A percentile compares a stretch with the other conserved stretches of the same genome.
These are phyloP conservation scores for Globisporangium uncinulatum DNA, from an alignment of 352 stramenopile species.

Conservation along the genomic window DNA sequence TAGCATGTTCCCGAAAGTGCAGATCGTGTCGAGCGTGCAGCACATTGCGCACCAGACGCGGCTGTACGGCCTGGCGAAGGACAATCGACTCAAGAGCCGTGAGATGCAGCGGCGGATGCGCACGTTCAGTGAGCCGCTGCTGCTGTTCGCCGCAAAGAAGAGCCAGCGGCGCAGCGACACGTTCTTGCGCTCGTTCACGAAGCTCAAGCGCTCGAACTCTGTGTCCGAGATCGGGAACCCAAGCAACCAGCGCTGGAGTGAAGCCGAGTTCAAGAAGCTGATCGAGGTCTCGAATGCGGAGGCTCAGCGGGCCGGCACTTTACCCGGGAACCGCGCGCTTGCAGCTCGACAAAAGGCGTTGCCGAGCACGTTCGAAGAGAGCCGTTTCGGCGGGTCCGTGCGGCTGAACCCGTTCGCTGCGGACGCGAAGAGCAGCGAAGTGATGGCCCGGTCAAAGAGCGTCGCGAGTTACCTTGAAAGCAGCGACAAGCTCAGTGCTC, in stretches of 20 bases:
- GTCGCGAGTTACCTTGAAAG: slow-evolving; percentile 18
- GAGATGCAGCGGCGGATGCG: slow-evolving; percentile 27
- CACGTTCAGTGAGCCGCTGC: slow-evolving; percentile 56
- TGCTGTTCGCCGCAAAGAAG: slow-evolving; percentile 29
- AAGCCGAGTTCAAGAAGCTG: slow-evolving; percentile 66
- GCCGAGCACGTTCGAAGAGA: slow-evolving; percentile 56
- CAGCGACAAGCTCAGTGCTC: slow-evolving; percentile 23
- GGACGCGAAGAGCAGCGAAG: slow-evolving; percentile 1
- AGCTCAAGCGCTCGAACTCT: slow-evolving; percentile 70
- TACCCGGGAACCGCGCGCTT: slow-evolving; percentile 21
- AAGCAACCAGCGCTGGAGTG: slow-evolving; percentile 67
- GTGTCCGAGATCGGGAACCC: slow-evolving; percentile 57
- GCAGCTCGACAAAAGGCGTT: slow-evolving; percentile 41
- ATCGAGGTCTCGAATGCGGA: slow-evolving; percentile 60
- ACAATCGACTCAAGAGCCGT: slow-evolving; percentile 28
- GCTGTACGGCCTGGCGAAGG: slow-evolving; percentile 40
- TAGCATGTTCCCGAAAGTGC: slow-evolving; percentile 82
- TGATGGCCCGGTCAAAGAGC: slow-evolving; percentile 8
- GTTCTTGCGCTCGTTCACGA: slow-evolving; percentile 25
- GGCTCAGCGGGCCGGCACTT: slow-evolving; percentile 35
- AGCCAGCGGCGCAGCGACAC: slow-evolving; percentile 21
- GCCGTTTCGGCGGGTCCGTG: slow-evolving; percentile 43
- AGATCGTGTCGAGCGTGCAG: slow-evolving; percentile 77
- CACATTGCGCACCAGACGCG: slow-evolving; percentile 68
- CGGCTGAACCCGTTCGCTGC: slow-evolving; percentile 45